Evolutionary conservation across 441 rosid species (phyloP).

Genomic region (Jatropha multifida): DNA sequence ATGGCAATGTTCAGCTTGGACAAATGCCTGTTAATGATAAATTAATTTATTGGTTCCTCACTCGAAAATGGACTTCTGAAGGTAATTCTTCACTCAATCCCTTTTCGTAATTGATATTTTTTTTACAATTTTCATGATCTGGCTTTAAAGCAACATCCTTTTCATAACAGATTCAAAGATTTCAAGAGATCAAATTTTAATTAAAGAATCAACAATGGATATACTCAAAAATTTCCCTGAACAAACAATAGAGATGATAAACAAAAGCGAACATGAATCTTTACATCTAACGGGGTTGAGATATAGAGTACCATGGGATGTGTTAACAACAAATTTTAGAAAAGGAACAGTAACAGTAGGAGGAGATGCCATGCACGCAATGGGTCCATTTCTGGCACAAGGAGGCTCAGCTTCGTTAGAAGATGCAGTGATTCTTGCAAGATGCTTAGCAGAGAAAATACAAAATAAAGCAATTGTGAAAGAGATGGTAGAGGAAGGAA

Average conservation of each 20-base stretch:
- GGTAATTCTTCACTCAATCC: conserved; percentile 16
- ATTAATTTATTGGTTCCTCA: conserved; percentile 30
- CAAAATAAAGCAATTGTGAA: not conserved
- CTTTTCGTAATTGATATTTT: not conserved
- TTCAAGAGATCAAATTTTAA: conserved; percentile 26
- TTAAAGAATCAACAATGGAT: conserved; percentile 34
- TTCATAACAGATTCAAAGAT: conserved; percentile 25
- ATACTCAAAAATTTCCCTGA: conserved; percentile 28
- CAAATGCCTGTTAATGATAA: conserved; percentile 19
- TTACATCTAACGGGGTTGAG: conserved; percentile 34
- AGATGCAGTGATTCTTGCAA: conserved; percentile 50
- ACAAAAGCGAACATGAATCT: conserved; percentile 25
- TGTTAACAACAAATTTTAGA: conserved; percentile 29
- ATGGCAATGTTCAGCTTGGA: conserved; percentile 20
- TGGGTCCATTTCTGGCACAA: conserved; percentile 63
- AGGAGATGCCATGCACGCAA: conserved; percentile 64
- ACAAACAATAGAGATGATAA: conserved; percentile 38
- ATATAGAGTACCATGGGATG: conserved; percentile 48
- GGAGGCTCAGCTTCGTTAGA: conserved; percentile 54
- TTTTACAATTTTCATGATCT: too few relatives aligned
- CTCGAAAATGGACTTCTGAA: conserved; percentile 22
- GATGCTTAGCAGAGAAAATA: conserved; percentile 36
- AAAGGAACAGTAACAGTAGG: conserved; percentile 49
- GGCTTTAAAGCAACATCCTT: not conserved
- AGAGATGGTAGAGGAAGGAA: conserved; percentile 22